phyloP scores from a whole-genome alignment of 805 yeast genomes.

The Candida tammaniensis region DNA sequence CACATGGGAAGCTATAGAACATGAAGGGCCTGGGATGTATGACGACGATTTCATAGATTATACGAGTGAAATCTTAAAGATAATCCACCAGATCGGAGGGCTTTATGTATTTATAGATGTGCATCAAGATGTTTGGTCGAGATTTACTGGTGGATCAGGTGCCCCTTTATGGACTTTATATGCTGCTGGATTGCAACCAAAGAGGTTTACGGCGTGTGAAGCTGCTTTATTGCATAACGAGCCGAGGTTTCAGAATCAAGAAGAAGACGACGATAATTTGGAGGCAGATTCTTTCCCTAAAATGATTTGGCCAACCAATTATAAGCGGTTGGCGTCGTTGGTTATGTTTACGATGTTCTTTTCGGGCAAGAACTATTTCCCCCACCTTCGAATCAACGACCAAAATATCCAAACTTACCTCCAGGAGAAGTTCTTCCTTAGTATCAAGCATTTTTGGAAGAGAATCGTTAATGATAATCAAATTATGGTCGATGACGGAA shows the following conservation, averaged over 20 bases:
- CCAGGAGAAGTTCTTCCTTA: slow-evolving; percentile 57
- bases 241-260: slow-evolving; percentile 30
- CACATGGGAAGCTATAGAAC: slow-evolving; percentile 94
- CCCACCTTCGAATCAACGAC: slow-evolving; percentile 69
- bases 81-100: slow-evolving; percentile 63
- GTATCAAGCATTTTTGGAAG: slow-evolving; percentile 44
- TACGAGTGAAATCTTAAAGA: slow-evolving; percentile 58
- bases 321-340: slow-evolving; percentile 67
- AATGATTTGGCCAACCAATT: slow-evolving; percentile 94
- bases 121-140: slow-evolving; percentile 94
- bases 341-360: slow-evolving; percentile 87
- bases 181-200: slow-evolving; percentile 84
- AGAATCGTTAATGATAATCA: slow-evolving; percentile 24
- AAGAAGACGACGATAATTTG: neutral
- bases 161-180: slow-evolving; percentile 92
- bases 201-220: slow-evolving; percentile 64
- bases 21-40: slow-evolving; percentile 78
- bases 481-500: slow-evolving; percentile 38
- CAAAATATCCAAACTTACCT: slow-evolving; percentile 75
- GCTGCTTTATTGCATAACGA: slow-evolving; percentile 78
- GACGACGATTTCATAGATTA: slow-evolving; percentile 75
- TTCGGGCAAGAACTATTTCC: slow-evolving; percentile 74
- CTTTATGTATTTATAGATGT: slow-evolving; percentile 80
- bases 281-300: slow-evolving; percentile 56
- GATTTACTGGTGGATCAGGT: slow-evolving; percentile 87